These are phyloP conservation scores for Thuja plicata DNA, from an alignment of 83 land plant species.

Conservation along the genomic window DNA sequence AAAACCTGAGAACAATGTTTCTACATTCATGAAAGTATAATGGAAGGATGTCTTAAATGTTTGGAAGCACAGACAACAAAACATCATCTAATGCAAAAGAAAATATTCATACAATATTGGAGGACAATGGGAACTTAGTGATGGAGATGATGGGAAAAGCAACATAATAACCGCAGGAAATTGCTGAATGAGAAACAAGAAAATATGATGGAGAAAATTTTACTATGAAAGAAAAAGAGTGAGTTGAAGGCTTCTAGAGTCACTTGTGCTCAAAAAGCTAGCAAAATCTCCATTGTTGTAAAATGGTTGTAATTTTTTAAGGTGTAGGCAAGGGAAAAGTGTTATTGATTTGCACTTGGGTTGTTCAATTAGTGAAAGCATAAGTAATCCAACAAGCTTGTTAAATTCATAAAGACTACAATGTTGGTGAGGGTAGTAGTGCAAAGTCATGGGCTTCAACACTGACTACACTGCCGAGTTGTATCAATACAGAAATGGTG, in stretches of 20 bases:
- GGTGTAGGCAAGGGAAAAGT: background rate
- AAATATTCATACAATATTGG: too few relatives aligned
- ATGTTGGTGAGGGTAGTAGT: constrained; percentile 36
- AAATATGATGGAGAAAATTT: constrained; percentile 47
- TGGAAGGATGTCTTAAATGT: too few relatives aligned
- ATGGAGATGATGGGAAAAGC: too few relatives aligned
- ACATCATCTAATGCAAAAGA: too few relatives aligned
- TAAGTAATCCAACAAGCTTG: constrained; percentile 8
- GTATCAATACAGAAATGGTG: constrained; percentile 30
- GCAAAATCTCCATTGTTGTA: constrained; percentile 31
- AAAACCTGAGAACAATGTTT: too few relatives aligned
- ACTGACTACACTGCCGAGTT: constrained; percentile 47
- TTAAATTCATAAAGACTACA: constrained; percentile 19
- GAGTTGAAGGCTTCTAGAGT: constrained; percentile 47
- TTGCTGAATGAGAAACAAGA: too few relatives aligned
- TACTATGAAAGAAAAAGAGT: constrained; percentile 28
- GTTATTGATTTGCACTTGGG: constrained; percentile 2
- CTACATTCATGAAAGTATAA: too few relatives aligned
- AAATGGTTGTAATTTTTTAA: background rate
- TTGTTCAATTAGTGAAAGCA: background rate
- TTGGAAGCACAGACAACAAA: too few relatives aligned
- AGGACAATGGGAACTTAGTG: too few relatives aligned
- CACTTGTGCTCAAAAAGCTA: constrained; percentile 31
- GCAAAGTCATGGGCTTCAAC: constrained; percentile 77
- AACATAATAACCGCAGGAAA: too few relatives aligned